Evolutionary conservation across 2,329 filamentous ascomycete genomes (phyloP), one percentile per base, ranked within the genome.

Genomic region (Ilyonectria robusta): DNA sequence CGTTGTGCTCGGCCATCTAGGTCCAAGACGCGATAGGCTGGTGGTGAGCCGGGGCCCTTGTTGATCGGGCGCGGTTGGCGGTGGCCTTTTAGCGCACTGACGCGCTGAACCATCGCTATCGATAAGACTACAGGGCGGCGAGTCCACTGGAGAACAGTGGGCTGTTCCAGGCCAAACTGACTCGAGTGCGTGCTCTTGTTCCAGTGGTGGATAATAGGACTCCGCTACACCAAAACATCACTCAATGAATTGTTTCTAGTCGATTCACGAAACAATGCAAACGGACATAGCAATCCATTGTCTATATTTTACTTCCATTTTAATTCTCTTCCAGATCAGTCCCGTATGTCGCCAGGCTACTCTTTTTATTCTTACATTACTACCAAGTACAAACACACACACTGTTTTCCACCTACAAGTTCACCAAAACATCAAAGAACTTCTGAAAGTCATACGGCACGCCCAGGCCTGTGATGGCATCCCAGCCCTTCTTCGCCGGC

Each of bases 381-480:
- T 35, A 21, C n/a, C 4, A 29, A 26, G 1, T 26, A 37, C 15
- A 8, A 13, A 17, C n/a, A 13, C n/a, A n/a, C n/a, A n/a, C n/a
- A n/a, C n/a, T n/a, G n/a, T 19, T 33, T n/a, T 26, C 17, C 10
- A 10, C 54, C 75, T 37, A 66, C 62, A 59, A 37, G 46, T 76
- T 66, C 11, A 79, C 67, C 65, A 83, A 66, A 13, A 78, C 80
- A 35, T 78, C 63, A 68, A 82, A 56, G 3, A 84, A 72, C 70
- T 78, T 77, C 8, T 74, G 66, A 74, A 85, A 86, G 42, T 84
- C 79, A 42, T 77, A 77, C 0, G 85, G 81, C 40, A 84, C 82
- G 0, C 86, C 86, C 21, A 87, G 66, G 55, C 89, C 86, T 1
- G 85, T 87, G 4, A 85, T 82, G 1, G 82, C 79, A 68, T 88